These are phyloP conservation scores for Coemansia sp. DNA, from an alignment of 371 early-diverging fungal genomes.

Conservation along the genomic window DNA sequence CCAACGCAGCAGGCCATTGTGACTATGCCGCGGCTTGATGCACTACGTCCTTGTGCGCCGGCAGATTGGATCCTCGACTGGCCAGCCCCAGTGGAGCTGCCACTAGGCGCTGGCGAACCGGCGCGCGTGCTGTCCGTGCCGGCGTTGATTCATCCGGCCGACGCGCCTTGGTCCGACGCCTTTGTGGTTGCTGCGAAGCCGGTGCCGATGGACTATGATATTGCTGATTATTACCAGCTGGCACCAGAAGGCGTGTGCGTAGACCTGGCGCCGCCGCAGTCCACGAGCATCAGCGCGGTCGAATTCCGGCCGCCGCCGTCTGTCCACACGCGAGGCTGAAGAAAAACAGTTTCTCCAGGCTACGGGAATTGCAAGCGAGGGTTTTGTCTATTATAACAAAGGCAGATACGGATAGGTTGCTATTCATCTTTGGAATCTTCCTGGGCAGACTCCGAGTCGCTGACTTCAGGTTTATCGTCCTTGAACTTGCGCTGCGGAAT, in stretches of 20 bases:
- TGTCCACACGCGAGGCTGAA: too few species aligned
- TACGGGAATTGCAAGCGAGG: too few species aligned
- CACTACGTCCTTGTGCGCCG: constrained; percentile 12
- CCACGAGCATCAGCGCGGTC: constrained; percentile 25
- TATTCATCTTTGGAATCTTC: too few species aligned
- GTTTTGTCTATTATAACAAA: too few species aligned
- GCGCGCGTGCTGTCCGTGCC: constrained; percentile 16
- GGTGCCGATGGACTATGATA: constrained; percentile 13
- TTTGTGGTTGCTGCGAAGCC: constrained; percentile 11
- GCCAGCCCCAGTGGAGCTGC: constrained; percentile 25
- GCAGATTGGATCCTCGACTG: constrained; percentile 41
- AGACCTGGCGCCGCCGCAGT: constrained; percentile 7
- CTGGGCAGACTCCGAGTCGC: too few species aligned
- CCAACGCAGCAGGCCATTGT: constrained; percentile 21
- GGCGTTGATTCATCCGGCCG: constrained; percentile 11
- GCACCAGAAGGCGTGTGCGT: constrained; percentile 2
- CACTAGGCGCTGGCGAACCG: constrained; percentile 42
- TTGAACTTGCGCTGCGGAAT: constrained; percentile 78
- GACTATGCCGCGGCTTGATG: constrained; percentile 15
- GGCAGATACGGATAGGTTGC: too few species aligned
- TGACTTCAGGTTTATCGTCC: neutral
- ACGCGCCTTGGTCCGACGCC: constrained; percentile 39
- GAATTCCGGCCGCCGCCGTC: neutral
- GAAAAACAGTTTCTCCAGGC: too few species aligned
- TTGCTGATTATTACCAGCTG: constrained; percentile 15